Base-by-base conservation (phyloP, 2,329 filamentous ascomycete species). In the Atkinsonella texensis region DNA sequence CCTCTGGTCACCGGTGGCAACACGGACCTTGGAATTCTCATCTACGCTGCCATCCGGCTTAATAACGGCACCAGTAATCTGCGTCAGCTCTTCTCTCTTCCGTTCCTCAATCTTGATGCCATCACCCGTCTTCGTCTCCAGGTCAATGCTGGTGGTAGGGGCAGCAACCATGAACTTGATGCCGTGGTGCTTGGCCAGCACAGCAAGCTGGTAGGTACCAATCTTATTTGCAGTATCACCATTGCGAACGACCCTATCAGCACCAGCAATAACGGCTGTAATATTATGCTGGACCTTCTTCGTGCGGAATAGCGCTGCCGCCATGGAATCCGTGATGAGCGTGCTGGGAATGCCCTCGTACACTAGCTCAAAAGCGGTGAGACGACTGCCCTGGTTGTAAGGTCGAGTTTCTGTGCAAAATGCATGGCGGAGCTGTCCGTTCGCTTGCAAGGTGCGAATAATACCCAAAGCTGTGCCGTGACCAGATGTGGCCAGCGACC, bases 171-270 rank as follows among this genome's bases (percentile, higher is more conserved):
- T 77, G 65, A 98, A 98, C 67, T 91, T 95, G 62, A 97, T 78
- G 17, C 87, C 87, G 62, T 98, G 93, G 62, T 90, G 75, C 57
- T 79, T 83, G 20, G 93, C 93, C 32, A 95, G 76, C n/a, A 97
- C 89, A 3, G 93, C 89, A 4, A 98, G 77, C 51, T 84, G 79
- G 66, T 98, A 97, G 0, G 93, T 98, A 49, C 93, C 93, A 55
- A 98, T 94, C 74, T 98, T 98, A 73, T 98, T 98, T 52, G 93
- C 93, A 0, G 93, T 97, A 70, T 98, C 93, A 32, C 93, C 93
- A 62, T 98, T 98, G 48, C 89, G 87, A 33, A 91, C 93, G 13
- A 98, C 93, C 52, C 93, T 82, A 66, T 98, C 93, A 2, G 93
- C 93, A 31, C 93, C 93, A 0, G 98, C 93, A 32, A 98, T 84